phyloP scores from a whole-genome alignment of 768 basidiomycete species.

The Asterophora parasitica region DNA sequence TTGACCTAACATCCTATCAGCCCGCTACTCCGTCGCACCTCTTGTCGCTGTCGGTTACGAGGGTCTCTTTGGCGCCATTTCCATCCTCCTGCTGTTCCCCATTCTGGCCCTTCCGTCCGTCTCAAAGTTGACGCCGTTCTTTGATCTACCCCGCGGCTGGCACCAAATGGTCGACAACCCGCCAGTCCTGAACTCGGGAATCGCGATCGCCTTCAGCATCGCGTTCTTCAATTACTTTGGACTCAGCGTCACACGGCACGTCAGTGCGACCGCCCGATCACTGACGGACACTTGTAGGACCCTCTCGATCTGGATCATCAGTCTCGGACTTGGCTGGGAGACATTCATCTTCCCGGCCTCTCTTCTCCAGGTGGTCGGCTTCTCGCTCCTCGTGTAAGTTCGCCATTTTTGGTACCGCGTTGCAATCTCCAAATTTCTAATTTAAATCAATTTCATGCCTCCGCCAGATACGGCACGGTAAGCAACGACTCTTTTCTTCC shows the following conservation, averaged over 20 bases:
- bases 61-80: slow-evolving; percentile 84
- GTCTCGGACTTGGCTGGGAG: slow-evolving; percentile 89
- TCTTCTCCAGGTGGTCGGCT: slow-evolving; percentile 77
- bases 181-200: slow-evolving; percentile 57
- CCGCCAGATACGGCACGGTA: slow-evolving; percentile 78
- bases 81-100: slow-evolving; percentile 76
- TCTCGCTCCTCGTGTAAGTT: slow-evolving; percentile 82
- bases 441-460: slow-evolving; percentile 6
- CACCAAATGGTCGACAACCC: slow-evolving; percentile 81
- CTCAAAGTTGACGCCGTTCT: slow-evolving; percentile 61
- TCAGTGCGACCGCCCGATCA: slow-evolving; percentile 88
- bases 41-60: slow-evolving; percentile 93
- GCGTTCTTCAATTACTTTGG: slow-evolving; percentile 87
- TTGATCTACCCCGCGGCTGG: slow-evolving; percentile 89
- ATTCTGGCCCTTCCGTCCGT: slow-evolving; percentile 70
- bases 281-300: slow-evolving; percentile 95
- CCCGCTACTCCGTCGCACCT: slow-evolving; percentile 77
- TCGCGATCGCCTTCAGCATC: slow-evolving; percentile 75
- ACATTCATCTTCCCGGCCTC: slow-evolving; percentile 76
- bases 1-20: slow-evolving; percentile 20
- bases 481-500: slow-evolving; percentile 20
- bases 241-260: slow-evolving; percentile 85
- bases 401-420: not conserved
- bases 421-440: no score
- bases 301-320: slow-evolving; percentile 92